Evolutionary conservation across 495 filamentous ascomycete genomes (phyloP).

Genomic region (Articulospora tetracladia): DNA sequence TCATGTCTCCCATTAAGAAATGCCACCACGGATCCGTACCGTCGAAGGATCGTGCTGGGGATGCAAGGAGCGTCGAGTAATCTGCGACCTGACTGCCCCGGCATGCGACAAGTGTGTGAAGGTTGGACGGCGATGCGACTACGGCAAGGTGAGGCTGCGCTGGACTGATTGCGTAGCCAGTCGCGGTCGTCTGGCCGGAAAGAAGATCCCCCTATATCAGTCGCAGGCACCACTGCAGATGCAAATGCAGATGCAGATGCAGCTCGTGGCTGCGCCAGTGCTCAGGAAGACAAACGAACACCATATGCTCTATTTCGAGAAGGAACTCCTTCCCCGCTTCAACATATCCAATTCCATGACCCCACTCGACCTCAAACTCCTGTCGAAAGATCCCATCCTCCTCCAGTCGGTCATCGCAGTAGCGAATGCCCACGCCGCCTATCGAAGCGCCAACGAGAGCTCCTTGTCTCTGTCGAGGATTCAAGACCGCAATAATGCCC

Average conservation of each 20-base stretch:
- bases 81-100: slow-evolving; percentile 32
- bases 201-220: slow-evolving; percentile 29
- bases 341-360: slow-evolving; percentile 26
- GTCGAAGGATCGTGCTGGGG: slow-evolving; percentile 37
- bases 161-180: slow-evolving; percentile 31
- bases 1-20: slow-evolving; percentile 18
- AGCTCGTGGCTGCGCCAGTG: not conserved
- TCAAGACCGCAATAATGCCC: slow-evolving; percentile 28
- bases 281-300: slow-evolving; percentile 21
- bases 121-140: slow-evolving; percentile 31
- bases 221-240: not conserved
- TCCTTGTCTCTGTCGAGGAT: slow-evolving; percentile 27
- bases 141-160: slow-evolving; percentile 33
- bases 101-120: slow-evolving; percentile 31
- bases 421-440: slow-evolving; percentile 29
- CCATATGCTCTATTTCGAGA: slow-evolving; percentile 30
- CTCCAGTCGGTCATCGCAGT: slow-evolving; percentile 27
- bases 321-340: slow-evolving; percentile 28
- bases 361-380: slow-evolving; percentile 22
- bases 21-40: slow-evolving; percentile 31
- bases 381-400: slow-evolving; percentile 26
- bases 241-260: not conserved
- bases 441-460: slow-evolving; percentile 24
- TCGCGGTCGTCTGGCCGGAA: slow-evolving; percentile 28
- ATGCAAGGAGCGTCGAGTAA: slow-evolving; percentile 36